Evolutionary conservation across 768 basidiomycete genomes (phyloP).

Genomic region (Boletus edulis): DNA sequence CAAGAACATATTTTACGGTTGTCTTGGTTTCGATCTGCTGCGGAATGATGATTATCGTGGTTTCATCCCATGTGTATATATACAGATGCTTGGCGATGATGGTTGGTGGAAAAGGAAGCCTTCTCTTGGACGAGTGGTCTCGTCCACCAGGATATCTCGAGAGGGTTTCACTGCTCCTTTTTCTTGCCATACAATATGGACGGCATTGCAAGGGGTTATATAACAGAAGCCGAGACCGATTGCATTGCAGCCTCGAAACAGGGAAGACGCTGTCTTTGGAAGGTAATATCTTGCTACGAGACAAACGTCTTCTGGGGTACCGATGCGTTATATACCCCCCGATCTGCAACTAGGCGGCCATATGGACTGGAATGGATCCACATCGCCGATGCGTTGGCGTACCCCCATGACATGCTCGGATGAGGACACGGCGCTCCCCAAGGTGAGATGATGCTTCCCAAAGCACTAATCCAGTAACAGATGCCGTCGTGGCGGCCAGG

Average conservation of each 20-base stretch:
- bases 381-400: not conserved
- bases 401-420: not conserved
- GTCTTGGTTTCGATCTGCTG: not conserved
- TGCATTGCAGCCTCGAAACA: not conserved
- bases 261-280: not conserved
- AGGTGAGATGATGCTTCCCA: not conserved
- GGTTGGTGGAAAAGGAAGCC: not conserved
- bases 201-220: not conserved
- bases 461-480: not conserved
- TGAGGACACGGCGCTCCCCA: not conserved
- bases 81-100: not conserved
- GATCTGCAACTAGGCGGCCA: not conserved
- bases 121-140: not conserved
- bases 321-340: not conserved
- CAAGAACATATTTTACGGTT: not conserved
- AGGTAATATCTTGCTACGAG: not conserved
- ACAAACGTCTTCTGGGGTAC: not conserved
- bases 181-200: not conserved
- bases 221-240: not conserved
- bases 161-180: not conserved
- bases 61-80: not conserved
- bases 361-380: slow-evolving; percentile 1
- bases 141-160: too few relatives aligned
- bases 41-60: not conserved
- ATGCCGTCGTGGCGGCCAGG: not conserved